Evolutionary conservation across 1,284 basidiomycete species (phyloP), one percentile per base, ranked within the genome.

Genomic region (Apiotrichum siamense): DNA sequence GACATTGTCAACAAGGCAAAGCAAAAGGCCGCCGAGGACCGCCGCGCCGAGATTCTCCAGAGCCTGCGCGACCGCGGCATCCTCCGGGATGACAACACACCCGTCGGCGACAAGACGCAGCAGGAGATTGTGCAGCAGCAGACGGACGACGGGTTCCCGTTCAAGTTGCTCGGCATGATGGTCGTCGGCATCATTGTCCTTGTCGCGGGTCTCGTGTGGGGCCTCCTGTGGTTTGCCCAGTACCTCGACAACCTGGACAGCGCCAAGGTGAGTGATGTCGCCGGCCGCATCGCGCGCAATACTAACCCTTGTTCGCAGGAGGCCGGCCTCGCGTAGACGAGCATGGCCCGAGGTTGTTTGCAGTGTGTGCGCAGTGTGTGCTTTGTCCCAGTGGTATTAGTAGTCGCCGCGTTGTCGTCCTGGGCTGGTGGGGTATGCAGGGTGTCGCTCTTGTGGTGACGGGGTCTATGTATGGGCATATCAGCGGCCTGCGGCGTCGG

Each of bases 41-140:
- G 57, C 36, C 47, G 62, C n/a, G 64, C 66, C 17, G 58, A 60
- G 41, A 60, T 64, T 44, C 59, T 72, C 49, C 64, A 62, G 26
- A 50, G 57, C 51, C 49, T 59, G 40, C 49, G 47, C 23, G 40
- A 26, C 11, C 50, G 52, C n/a, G 60, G 60, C 20, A 47, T 62
- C 36, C 50, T 62, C 54, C 58, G 36, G 44, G 33, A 45, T 24
- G 11, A 20, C 21, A 13, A 6, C 20, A 10, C 11, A 13, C 23
- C 32, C 24, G 24, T 36, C 32, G 24, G 20, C 33, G 24, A 35
- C 5, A 11, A 35, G n/a, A 23, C 18, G 29, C 9, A 15, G 13
- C 5, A 21, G 18, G 41, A 13, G 12, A 20, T 31, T 17, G n/a
- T 31, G 6, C 17, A 43, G 41, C 27, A 31, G 5, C 3, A 31